A percentile compares a stretch with the other conserved stretches of the same genome.
These are phyloP conservation scores for Coccinonectria pachysandricola DNA, from an alignment of 2,329 filamentous ascomycete species.

Conservation along the genomic window DNA sequence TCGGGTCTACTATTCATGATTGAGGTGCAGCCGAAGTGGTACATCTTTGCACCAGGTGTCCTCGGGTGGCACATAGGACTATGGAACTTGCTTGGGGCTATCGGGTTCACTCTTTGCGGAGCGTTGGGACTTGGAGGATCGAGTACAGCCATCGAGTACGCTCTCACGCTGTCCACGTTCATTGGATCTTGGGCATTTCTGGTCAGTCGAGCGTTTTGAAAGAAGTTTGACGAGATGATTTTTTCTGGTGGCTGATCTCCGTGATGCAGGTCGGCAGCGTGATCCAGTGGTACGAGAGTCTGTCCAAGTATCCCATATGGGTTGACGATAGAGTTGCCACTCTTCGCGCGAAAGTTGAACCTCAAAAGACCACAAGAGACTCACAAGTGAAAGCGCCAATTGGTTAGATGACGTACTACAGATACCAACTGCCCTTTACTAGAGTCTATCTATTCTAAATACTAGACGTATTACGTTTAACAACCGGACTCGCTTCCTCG, in stretches of 20 bases:
- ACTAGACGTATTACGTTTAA: too few species aligned
- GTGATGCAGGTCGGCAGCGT: conserved; percentile 28
- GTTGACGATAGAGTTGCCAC: conserved; percentile 6
- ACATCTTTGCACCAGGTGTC: conserved; percentile 40
- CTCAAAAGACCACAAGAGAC: too few species aligned
- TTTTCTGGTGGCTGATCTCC: too few species aligned
- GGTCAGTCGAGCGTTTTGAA: too few species aligned
- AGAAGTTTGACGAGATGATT: too few species aligned
- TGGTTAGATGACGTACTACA: too few species aligned
- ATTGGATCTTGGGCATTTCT: conserved; percentile 40
- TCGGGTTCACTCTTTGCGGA: conserved; percentile 55
- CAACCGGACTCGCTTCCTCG: too few species aligned
- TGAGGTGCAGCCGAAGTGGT: conserved; percentile 57
- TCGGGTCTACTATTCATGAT: conserved; percentile 52
- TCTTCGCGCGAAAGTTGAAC: conserved; percentile 2
- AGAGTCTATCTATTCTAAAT: too few species aligned
- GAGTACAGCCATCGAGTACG: conserved; percentile 27
- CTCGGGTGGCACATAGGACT: conserved; percentile 58
- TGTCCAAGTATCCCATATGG: conserved; percentile 16
- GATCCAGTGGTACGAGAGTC: conserved; percentile 17
- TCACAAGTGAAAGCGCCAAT: too few species aligned
- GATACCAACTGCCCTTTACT: too few species aligned
- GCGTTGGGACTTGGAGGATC: conserved; percentile 39
- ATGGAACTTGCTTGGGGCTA: conserved; percentile 54
- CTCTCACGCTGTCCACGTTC: conserved; percentile 38